Evolutionary conservation across 805 yeast genomes (phyloP), one percentile per base, ranked within the genome.

Genomic region (Suhomyces kilbournensis): DNA sequence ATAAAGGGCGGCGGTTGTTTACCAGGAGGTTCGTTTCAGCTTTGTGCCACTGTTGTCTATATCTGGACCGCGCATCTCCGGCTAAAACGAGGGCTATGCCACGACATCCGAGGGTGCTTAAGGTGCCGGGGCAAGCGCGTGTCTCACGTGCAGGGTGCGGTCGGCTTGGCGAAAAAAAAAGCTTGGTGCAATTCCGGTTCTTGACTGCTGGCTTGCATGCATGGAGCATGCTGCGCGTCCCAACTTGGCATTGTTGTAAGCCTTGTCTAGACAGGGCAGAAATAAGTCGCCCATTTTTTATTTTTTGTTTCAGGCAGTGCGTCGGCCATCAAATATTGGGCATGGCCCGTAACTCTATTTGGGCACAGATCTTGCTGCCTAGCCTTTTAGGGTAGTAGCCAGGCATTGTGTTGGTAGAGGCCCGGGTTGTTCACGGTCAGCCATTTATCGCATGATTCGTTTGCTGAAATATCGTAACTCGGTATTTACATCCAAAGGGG

Each of bases 161-260:
- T 28, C 32, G 32, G 32, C 17, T 32, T 32, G 35, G 35, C 35
- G 7, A n/a, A 32, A 32, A 30, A 30, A 28, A 28, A 28, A 12
- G n/a, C 12, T 35, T 6, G 19, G 40, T 4, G 42, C 22, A 38
- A 38, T 38, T 38, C 42, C 42, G 42, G 42, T 10, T 38, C 17
- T 9, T 12, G 42, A 10, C 42, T 17, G 42, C 42, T 38, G 42
- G 42, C 42, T 38, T 38, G 42, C 42, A 19, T 38, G 23, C 42
- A 38, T 38, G 42, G 42, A 38, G 35, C 35, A n/a, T 32, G 35
- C 42, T 38, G 42, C 42, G 42, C 42, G 42, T 38, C 42, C 42
- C 42, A 17, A 17, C 42, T 38, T 10, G 42, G 42, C 6, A 17
- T 38, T 38, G 42, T 38, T 15, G 42, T 19, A 38, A 10, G 20